Conservation (phyloP, 2,329 filamentous ascomycete species). For the Aspergillus latus region DNA sequence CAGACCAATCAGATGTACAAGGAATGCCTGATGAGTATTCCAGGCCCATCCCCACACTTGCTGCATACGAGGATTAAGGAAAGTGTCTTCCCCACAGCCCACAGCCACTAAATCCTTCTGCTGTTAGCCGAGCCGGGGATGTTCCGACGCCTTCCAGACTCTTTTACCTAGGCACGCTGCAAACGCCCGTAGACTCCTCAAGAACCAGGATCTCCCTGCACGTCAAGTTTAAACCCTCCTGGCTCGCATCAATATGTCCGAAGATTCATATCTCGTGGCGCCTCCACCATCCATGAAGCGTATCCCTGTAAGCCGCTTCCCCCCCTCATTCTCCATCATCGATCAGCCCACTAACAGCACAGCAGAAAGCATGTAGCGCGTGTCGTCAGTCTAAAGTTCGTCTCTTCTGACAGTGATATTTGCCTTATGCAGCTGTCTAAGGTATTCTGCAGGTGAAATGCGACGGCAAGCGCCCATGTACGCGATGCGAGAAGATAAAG, state of each 20-base stretch:
- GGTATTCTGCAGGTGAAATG: slow-evolving; percentile 32
- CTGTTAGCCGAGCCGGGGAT: neutral
- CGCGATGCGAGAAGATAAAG: slow-evolving; percentile 36
- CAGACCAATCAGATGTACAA: too few species aligned
- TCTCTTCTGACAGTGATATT: neutral
- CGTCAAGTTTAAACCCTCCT: too few species aligned
- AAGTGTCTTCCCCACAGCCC: too few species aligned
- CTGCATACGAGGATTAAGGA: too few species aligned
- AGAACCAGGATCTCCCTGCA: too few species aligned
- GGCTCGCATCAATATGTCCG: slow-evolving; percentile 19
- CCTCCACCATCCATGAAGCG: slow-evolving; percentile 35
- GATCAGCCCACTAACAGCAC: neutral
- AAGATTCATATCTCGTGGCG: slow-evolving; percentile 22
- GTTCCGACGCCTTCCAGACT: neutral
- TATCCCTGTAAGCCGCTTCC: slow-evolving; percentile 32
- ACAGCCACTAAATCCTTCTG: neutral
- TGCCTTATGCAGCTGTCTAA: too few species aligned
- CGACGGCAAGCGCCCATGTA: slow-evolving; percentile 39
- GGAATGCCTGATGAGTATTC: too few species aligned
- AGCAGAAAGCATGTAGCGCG: slow-evolving; percentile 39
- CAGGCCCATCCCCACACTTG: too few species aligned
- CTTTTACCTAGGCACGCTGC: too few species aligned
- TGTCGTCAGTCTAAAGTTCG: slow-evolving; percentile 39
- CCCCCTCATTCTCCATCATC: too few species aligned
- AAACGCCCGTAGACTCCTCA: neutral